phyloP scores from a whole-genome alignment of 352 stramenopile genomes.

The Pythium oligandrum region DNA sequence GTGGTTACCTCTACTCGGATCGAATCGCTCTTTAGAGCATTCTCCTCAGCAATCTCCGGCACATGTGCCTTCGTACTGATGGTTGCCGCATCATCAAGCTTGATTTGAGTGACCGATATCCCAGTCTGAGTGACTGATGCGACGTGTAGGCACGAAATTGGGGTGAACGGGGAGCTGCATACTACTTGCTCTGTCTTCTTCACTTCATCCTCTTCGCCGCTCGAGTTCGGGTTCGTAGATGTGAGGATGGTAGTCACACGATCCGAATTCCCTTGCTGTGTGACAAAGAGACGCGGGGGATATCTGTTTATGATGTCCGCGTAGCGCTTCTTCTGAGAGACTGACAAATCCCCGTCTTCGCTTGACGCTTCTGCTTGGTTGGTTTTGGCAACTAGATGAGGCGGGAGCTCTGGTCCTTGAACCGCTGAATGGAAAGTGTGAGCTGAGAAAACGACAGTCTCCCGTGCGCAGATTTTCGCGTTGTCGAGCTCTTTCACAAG shows the following conservation, averaged over 20 bases:
- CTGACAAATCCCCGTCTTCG: background rate
- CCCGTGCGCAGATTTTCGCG: constrained; percentile 69
- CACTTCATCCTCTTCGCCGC: constrained; percentile 30
- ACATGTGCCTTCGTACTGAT: background rate
- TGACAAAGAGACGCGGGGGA: constrained; percentile 16
- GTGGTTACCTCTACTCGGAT: too few relatives aligned
- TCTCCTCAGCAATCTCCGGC: constrained; percentile 10
- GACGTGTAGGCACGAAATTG: constrained; percentile 26
- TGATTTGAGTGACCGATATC: constrained; percentile 27
- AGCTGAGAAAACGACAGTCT: constrained; percentile 48
- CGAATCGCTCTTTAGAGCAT: too few relatives aligned
- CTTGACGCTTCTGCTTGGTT: constrained; percentile 21
- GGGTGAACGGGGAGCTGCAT: constrained; percentile 33
- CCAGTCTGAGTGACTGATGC: constrained; percentile 41
- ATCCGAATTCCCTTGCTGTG: constrained; percentile 15
- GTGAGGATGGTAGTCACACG: constrained; percentile 34
- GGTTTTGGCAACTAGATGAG: constrained; percentile 7
- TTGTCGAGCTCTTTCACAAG: constrained; percentile 73
- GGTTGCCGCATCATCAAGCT: background rate
- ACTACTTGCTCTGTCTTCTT: constrained; percentile 60
- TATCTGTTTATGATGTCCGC: constrained; percentile 10
- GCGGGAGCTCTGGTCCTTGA: constrained; percentile 19
- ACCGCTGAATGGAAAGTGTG: constrained; percentile 20
- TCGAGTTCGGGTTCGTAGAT: constrained; percentile 6
- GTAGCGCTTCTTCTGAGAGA: constrained; percentile 10